Percentiles rank a stretch among this genome's conserved stretches.
These are phyloP conservation scores for Protomyces macrosporus DNA, from an alignment of 1,139 yeast genomes.

Conservation along the genomic window DNA sequence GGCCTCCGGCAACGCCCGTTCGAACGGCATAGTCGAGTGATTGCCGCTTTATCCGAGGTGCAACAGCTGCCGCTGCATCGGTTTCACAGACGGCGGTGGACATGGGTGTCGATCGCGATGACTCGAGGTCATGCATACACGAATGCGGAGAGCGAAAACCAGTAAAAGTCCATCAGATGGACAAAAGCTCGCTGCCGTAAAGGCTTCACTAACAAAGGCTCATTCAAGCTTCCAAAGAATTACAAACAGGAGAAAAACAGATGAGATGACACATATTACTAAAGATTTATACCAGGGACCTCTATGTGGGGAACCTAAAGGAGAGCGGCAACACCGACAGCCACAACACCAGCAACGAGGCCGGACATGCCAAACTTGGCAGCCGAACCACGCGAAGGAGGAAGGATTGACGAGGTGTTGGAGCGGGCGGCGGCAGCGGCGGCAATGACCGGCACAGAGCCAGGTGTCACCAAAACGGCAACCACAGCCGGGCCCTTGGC, in stretches of 20 bases:
- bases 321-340: neutral
- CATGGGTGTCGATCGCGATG: neutral
- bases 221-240: no score
- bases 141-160: no score
- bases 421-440: neutral
- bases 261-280: neutral
- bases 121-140: no score
- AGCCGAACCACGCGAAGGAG: neutral
- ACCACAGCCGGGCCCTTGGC: neutral
- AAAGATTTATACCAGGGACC: neutral
- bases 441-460: neutral
- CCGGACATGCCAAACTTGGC: neutral
- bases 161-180: no score
- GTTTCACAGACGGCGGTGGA: neutral
- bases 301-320: neutral
- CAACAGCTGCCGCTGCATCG: neutral
- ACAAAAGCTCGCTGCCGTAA: no score
- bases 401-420: neutral
- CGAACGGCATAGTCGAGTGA: slow-evolving; percentile 62
- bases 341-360: neutral
- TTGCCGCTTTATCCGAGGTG: neutral
- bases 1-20: slow-evolving; percentile 90
- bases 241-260: no score
- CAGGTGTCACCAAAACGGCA: neutral
- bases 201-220: no score